Evolutionary conservation across 2,329 filamentous ascomycete species (phyloP), one percentile per base, ranked within the genome.

Genomic region (Venturia asperata): DNA sequence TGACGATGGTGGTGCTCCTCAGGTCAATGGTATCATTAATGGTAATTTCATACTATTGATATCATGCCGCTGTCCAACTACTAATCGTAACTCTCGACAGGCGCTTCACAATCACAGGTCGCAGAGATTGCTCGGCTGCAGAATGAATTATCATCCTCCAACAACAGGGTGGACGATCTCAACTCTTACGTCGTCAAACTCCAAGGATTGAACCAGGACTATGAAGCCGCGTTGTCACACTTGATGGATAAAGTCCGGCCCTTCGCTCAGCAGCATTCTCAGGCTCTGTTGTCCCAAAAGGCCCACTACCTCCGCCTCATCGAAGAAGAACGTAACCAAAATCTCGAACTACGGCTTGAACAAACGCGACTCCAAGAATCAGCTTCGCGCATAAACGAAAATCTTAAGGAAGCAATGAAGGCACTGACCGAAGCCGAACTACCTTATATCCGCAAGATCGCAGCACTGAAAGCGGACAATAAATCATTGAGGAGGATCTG

Each of bases 311-410:
- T 77, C 24, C 67, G 68, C 1, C 73, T 81, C 7, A 72, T 82
- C 13, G 74, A 79, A 30, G 70, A 76, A 55, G 75, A 78, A 43
- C 76, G 80, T 56, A 72, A 72, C 13, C 77, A 78, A 56, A 77
- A 75, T 52, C 74, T 81, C 67, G 75, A 80, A 63, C 71, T 81
- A 64, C 74, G 80, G 49, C 70, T 81, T 24, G 78, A 78, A 65
- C 79, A 81, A 66, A 76, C 79, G 61, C 76, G 77, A 58, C 82
- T 80, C 79, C 80, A 82, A 69, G 77, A 77, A 3, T 75, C 77
- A 1, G 66, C 81, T 65, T 72, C 74, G 9, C 69, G 78, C 5
- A 73, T 81, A 30, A 77, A 77, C 5, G 77, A 78, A 58, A 75
- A 74, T 39, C 75, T 79, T 15, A 70, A 78, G 30, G 66, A 68